Percentiles rank a stretch among this genome's conserved stretches.
Conservation (phyloP, 2,329 filamentous ascomycete species). For the Exophiala aquamarina region DNA sequence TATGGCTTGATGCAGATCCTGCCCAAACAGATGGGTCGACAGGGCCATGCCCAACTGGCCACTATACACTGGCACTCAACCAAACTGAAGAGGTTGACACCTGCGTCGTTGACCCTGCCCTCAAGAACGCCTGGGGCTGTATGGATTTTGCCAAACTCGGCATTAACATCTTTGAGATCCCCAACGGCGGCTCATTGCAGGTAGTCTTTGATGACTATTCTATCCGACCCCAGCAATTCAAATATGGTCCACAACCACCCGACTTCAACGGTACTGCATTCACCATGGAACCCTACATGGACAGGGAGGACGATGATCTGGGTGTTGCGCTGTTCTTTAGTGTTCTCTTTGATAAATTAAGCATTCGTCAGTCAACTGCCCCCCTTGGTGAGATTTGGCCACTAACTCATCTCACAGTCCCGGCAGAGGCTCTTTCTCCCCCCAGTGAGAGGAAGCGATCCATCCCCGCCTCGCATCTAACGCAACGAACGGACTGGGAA, state of each 20-base stretch:
- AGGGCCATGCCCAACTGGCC: slow-evolving; percentile 44
- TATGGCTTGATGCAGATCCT: slow-evolving; percentile 51
- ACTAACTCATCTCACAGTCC: slow-evolving; percentile 28
- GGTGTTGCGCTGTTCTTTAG: slow-evolving; percentile 67
- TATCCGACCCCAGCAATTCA: slow-evolving; percentile 41
- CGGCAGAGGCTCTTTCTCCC: slow-evolving; percentile 37
- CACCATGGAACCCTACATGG: slow-evolving; percentile 55
- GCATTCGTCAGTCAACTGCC: slow-evolving; percentile 43
- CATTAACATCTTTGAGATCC: slow-evolving; percentile 33
- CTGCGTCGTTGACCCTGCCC: slow-evolving; percentile 48
- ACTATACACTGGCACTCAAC: slow-evolving; percentile 48
- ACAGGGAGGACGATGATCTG: slow-evolving; percentile 55
- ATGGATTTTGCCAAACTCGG: slow-evolving; percentile 35
- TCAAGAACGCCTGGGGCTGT: slow-evolving; percentile 54
- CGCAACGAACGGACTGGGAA: slow-evolving; percentile 29
- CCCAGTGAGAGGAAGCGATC: slow-evolving; percentile 33
- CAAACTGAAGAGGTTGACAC: slow-evolving; percentile 47
- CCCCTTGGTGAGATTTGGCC: slow-evolving; percentile 1
- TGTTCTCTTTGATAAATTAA: slow-evolving; percentile 63
- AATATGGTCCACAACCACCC: slow-evolving; percentile 64
- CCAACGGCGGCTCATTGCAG: slow-evolving; percentile 32
- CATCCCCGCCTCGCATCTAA: slow-evolving; percentile 5
- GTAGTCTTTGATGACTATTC: slow-evolving; percentile 41
- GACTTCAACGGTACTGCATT: slow-evolving; percentile 44
- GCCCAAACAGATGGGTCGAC: slow-evolving; percentile 48